These are phyloP conservation scores for Trapa incisa DNA, from an alignment of 345 rosid genomes.

Conservation along the genomic window DNA sequence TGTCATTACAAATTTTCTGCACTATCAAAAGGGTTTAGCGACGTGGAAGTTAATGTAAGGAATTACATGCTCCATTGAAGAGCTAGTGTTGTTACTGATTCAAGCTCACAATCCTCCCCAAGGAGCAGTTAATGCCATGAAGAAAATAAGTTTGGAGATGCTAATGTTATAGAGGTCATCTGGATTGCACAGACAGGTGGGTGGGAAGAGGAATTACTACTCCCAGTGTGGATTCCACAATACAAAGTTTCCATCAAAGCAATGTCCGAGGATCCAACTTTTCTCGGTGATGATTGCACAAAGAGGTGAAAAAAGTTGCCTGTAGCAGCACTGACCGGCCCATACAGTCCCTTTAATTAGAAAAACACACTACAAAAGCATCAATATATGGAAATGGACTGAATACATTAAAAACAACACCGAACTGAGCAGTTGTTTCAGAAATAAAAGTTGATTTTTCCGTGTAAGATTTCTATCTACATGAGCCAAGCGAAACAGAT, in stretches of 20 bases:
- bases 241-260: conserved; percentile 50
- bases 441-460: too few species aligned
- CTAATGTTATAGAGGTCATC: not conserved
- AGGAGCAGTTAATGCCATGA: not conserved
- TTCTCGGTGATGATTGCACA: not conserved
- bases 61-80: too few species aligned
- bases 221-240: conserved; percentile 3
- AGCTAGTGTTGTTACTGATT: not conserved
- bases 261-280: conserved; percentile 46
- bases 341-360: conserved; percentile 15
- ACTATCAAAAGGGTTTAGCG: too few species aligned
- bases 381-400: not conserved
- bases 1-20: too few species aligned
- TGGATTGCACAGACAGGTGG: not conserved
- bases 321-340: conserved; percentile 56
- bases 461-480: too few species aligned
- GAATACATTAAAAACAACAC: not conserved
- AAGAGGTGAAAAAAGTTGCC: conserved; percentile 32
- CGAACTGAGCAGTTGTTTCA: too few species aligned
- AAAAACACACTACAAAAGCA: not conserved
- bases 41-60: too few species aligned
- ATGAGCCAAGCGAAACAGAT: too few species aligned
- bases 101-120: not conserved
- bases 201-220: not conserved
- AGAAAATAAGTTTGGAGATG: not conserved